Conservation (phyloP, 1,139 yeast species). For the Sugiyamaella pinicola region DNA sequence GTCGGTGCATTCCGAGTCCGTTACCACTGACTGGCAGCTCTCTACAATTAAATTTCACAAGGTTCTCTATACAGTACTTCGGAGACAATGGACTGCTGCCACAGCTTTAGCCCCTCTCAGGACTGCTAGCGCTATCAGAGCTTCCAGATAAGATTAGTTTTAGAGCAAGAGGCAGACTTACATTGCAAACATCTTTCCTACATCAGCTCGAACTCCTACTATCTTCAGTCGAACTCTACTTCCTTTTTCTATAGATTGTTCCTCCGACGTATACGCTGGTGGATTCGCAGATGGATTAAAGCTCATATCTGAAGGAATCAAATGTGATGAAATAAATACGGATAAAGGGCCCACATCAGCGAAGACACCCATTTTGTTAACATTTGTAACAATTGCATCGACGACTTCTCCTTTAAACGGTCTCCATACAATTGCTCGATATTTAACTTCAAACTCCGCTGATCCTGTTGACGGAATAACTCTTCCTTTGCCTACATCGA, state of each 20-base stretch:
- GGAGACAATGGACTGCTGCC: too few relatives aligned
- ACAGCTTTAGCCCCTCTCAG: too few relatives aligned
- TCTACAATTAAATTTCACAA: too few relatives aligned
- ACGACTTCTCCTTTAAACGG: conserved; percentile 98
- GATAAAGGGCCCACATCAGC: conserved; percentile 98
- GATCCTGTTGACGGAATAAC: conserved; percentile 89
- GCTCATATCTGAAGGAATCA: conserved; percentile 91
- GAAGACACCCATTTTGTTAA: conserved; percentile 93
- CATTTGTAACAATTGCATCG: conserved; percentile 92
- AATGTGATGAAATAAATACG: conserved; percentile 91
- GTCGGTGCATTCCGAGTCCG: neutral
- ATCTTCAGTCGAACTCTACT: conserved; percentile 91
- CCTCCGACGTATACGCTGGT: conserved; percentile 96
- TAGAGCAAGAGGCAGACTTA: too few relatives aligned
- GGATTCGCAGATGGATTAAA: conserved; percentile 96
- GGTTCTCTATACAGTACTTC: too few relatives aligned
- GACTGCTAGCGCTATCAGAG: too few relatives aligned
- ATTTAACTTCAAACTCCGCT: conserved; percentile 95
- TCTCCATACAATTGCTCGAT: conserved; percentile 96
- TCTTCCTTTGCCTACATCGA: conserved; percentile 93
- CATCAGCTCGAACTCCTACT: conserved; percentile 97
- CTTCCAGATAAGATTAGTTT: too few relatives aligned
- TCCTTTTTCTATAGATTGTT: conserved; percentile 92
- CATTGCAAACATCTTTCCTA: conserved; percentile 94
- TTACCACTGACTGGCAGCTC: too few relatives aligned